Evolutionary conservation across 768 basidiomycete species (phyloP).

Genomic region (Mycena latifolia): DNA sequence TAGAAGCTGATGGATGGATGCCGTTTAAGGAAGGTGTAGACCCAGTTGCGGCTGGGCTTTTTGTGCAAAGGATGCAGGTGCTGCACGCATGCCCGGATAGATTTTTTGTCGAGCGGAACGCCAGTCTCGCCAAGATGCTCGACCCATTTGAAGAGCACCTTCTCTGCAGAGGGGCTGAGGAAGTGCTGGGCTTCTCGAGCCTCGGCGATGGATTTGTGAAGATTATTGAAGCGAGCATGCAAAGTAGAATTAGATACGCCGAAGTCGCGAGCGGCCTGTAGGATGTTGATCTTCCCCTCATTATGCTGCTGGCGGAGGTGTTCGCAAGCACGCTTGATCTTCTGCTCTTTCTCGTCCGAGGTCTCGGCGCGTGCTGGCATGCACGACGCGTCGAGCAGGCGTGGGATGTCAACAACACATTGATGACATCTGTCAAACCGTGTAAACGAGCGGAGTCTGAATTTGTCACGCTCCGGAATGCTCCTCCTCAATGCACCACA

Average conservation of each 20-base stretch:
- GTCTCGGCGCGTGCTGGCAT: conserved; percentile 2
- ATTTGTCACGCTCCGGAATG: conserved; percentile 14
- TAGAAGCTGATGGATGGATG: too few species aligned
- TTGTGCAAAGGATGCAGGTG: background rate
- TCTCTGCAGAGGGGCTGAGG: conserved; percentile 1
- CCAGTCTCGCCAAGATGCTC: background rate
- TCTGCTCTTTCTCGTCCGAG: background rate
- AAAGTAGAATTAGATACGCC: conserved; percentile 11
- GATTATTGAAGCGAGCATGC: conserved; percentile 10
- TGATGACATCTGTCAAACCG: conserved; percentile 4
- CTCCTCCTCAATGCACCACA: too few species aligned
- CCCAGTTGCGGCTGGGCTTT: conserved; percentile 14
- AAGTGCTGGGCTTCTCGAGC: conserved; percentile 12
- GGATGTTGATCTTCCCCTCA: conserved; percentile 16
- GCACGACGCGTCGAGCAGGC: too few species aligned
- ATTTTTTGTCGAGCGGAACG: too few species aligned
- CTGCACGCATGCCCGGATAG: conserved; percentile 1
- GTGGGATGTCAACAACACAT: background rate
- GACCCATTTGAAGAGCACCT: conserved; percentile 25
- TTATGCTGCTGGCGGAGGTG: conserved; percentile 10
- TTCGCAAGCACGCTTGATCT: background rate
- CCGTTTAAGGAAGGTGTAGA: conserved; percentile 6
- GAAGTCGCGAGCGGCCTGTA: background rate
- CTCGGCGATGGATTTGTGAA: conserved; percentile 2
- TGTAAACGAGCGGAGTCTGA: conserved; percentile 7